Base-by-base conservation (phyloP, 352 stramenopile genomes). In the Phytophthora sp. region DNA sequence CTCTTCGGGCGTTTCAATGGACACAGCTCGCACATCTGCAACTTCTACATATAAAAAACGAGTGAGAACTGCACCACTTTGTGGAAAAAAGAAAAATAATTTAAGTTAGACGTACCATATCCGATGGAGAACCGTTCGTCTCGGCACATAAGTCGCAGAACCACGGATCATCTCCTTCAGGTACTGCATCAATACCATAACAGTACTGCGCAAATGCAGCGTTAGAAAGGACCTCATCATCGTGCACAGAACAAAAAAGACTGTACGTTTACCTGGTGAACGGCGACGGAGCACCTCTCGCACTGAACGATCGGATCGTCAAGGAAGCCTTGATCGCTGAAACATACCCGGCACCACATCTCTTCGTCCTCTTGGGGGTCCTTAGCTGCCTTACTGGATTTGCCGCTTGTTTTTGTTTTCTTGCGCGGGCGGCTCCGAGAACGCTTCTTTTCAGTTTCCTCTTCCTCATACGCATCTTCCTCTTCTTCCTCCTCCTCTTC, bases 301-400 rank as follows among this genome's bases (percentile, higher is more conserved):
- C 88, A 96, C 58, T 95, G 85, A 6, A 96, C 88, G 31, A 96
- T 96, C 26, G 86, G 87, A 50, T 96, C 88, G 60, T 95, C 87
- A 55, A 90, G 74, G 57, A 89, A 96, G 11, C 86, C 87, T 66
- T 94, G 84, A 66, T 95, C 88, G 41, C 87, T 93, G 54, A 93
- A 95, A 69, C 88, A 96, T 38, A 96, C 88, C 8, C 88, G 87
- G 57, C 88, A 96, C 84, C 88, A 95, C 84, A 96, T 95, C 57
- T 96, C 88, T 63, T 86, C 72, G 42, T 94, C 87, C 15, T 86
- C 74, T 53, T 90, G 79, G 1, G 85, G 81, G 0, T 39, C 55
- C 49, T 77, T 79, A 0, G 24, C 33, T 33, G 38, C 23, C 49
- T 76, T 73, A 18, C 49, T 53, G 38, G 66, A 54, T 36, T 63